Conservation (phyloP, 1,284 basidiomycete genomes). For the Amylostereum areolatum region DNA sequence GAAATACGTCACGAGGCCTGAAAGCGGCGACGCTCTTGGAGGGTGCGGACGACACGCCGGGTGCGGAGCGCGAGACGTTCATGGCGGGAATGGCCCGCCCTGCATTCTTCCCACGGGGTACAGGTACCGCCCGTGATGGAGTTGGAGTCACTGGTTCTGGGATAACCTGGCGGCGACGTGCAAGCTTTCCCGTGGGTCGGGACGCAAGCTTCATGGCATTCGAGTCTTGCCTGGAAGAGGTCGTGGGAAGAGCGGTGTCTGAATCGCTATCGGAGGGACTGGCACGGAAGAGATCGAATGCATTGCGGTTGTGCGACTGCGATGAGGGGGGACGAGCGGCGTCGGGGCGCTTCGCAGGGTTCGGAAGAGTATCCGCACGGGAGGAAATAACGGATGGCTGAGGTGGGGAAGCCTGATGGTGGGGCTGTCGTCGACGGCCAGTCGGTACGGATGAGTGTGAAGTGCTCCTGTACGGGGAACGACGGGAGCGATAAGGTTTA, state of each 20-base stretch:
- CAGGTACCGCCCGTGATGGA: conserved; percentile 36
- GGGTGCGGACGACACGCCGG: conserved; percentile 27
- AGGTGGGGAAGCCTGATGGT: conserved; percentile 53
- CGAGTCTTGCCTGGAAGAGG: no score
- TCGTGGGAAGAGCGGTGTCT: conserved; percentile 15
- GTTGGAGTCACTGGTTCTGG: conserved; percentile 27
- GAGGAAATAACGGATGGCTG: conserved; percentile 36
- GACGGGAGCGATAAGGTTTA: not conserved
- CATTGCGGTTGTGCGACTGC: conserved; percentile 22
- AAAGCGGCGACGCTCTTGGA: conserved; percentile 21
- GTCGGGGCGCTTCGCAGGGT: conserved; percentile 21
- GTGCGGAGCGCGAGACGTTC: conserved; percentile 34
- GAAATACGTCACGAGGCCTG: conserved; percentile 34
- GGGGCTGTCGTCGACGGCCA: conserved; percentile 39
- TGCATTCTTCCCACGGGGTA: conserved; percentile 29
- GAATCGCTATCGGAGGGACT: conserved; percentile 32
- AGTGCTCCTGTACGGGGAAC: conserved; percentile 31
- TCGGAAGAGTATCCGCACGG: conserved; percentile 51
- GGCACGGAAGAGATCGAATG: conserved; percentile 54
- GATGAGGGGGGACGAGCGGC: conserved; percentile 13
- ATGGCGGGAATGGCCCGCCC: conserved; percentile 4
- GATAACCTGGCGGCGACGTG: conserved; percentile 43
- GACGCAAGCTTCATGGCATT: conserved; percentile 26
- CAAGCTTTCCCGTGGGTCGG: conserved; percentile 47
- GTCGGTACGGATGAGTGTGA: conserved; percentile 38